Base-by-base conservation (phyloP, 345 rosid genomes). In the Ricinus communis region DNA sequence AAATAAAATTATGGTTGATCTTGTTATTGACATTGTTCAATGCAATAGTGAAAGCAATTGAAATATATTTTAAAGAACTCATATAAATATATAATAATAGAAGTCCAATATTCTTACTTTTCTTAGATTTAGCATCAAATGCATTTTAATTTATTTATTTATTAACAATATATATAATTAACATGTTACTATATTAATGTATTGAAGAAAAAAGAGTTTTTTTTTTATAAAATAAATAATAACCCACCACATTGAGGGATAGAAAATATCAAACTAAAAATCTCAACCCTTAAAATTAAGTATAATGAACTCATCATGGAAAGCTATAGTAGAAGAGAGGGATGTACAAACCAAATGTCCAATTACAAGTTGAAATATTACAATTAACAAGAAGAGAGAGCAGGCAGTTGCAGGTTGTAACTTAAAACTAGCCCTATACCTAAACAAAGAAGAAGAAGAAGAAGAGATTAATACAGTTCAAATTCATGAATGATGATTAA, bases 351-450 rank as follows among this genome's bases (percentile, higher is more conserved):
- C 28, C 47, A 36, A 36, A 36, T 36, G 65, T 61, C 65, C 21
- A 28, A 61, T 18, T 61, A 12, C 45, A 61, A 41, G 24, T 43
- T 40, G 66, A 14, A 40, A 62, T 40, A 21, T 62, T 62, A 62
- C 50, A 62, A 41, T 43, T 40, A 62, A 33, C 38, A 33, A 33
- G 28, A 62, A 38, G 49, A 40, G 16, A 8, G 66, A 5, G 19
- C 16, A 36, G 11, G 47, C 15, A 33, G 38, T 33, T 6, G 38
- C 38, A 2, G 38, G 38, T 33, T 33, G 6, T 2, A 61, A 33
- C 27, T 21, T 55, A 12, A 6, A 25, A 55, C 60, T 55, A 27
- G 36, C 36, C 60, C 30, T 31, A n/a, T n/a, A 67, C 58, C 31
- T 27, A 60, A 31, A 36, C 43, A 52, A 22, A n/a, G n/a, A n/a